These are phyloP conservation scores for Sporothrix inflata DNA, from an alignment of 2,329 filamentous ascomycete genomes.

Conservation along the genomic window DNA sequence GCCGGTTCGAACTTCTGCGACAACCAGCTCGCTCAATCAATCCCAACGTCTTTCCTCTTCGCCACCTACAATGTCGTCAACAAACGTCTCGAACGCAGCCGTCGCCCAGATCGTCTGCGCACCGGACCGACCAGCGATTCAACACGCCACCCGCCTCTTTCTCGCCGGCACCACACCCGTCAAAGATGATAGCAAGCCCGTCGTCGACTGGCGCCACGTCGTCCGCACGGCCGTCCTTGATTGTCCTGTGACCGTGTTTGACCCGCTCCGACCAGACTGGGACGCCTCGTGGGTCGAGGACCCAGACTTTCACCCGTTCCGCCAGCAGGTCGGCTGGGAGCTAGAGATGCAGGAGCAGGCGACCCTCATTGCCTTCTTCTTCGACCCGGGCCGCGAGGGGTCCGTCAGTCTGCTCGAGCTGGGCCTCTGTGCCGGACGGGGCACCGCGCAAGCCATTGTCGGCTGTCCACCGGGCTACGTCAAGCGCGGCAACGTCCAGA, in stretches of 20 bases:
- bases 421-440: conserved; percentile 51
- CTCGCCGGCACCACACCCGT: conserved; percentile 59
- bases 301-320: conserved; percentile 50
- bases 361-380: conserved; percentile 60
- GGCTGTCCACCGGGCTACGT: conserved; percentile 56
- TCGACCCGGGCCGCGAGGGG: conserved; percentile 55
- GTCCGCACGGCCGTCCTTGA: conserved; percentile 48
- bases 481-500: conserved; percentile 64
- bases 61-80: neutral
- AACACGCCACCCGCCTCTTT: conserved; percentile 50
- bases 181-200: conserved; percentile 22
- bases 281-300: conserved; percentile 57
- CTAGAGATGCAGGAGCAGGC: conserved; percentile 58
- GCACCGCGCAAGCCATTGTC: conserved; percentile 51
- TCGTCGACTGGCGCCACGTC: conserved; percentile 55
- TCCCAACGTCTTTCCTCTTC: too few species aligned
- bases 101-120: conserved; percentile 40
- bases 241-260: conserved; percentile 57
- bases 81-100: neutral
- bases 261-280: conserved; percentile 62
- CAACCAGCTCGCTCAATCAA: too few species aligned
- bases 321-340: conserved; percentile 64
- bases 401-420: conserved; percentile 65
- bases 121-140: conserved; percentile 32
- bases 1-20: too few species aligned